Base-by-base conservation (phyloP, 805 yeast species). In the Kurtzmaniella cleridarum region DNA sequence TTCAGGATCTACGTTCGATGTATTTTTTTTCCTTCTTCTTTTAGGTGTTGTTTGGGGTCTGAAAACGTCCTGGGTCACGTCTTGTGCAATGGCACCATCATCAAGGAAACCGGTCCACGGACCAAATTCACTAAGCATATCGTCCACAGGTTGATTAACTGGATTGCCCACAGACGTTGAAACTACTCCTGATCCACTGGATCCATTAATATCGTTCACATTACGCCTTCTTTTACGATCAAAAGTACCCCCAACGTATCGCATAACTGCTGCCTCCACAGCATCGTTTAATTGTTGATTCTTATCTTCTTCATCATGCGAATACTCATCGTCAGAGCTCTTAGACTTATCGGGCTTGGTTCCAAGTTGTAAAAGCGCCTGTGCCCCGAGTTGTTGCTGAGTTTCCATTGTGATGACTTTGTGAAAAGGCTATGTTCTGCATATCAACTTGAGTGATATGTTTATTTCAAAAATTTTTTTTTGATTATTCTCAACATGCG, bases 261-360 rank as follows among this genome's bases (percentile, higher is more conserved):
- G 72, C 76, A 84, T 70, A 13, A 84, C 89, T 0, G 89, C 93
- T 13, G 84, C 93, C 50, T 83, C 93, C 2, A 83, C 93, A 11
- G 76, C 78, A 41, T 68, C 73, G 36, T 62, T 68, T 26, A 68
- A 52, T 47, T 64, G 71, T 43, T 66, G 70, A 43, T 59, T 59
- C 11, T 60, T 56, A 8, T 59, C 57, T 30, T 60, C 60, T 13
- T 54, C 51, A n/a, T 48, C 55, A 13, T 27, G 5, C 40, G 27
- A 47, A 12, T 45, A 43, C 8, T 45, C 38, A 13, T 43, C 52
- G 10, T 38, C 38, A 6, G 35, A 27, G 27, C 32, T 41, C 14
- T 37, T 45, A 24, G 43, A 49, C 15, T 53, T 52, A 28, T 53
- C 54, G 26, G 39, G 41, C 36, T 64, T 63, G 13, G 64, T 49